phyloP scores from a whole-genome alignment of 164 flowering plant genomes.

The Liquidambar formosana region DNA sequence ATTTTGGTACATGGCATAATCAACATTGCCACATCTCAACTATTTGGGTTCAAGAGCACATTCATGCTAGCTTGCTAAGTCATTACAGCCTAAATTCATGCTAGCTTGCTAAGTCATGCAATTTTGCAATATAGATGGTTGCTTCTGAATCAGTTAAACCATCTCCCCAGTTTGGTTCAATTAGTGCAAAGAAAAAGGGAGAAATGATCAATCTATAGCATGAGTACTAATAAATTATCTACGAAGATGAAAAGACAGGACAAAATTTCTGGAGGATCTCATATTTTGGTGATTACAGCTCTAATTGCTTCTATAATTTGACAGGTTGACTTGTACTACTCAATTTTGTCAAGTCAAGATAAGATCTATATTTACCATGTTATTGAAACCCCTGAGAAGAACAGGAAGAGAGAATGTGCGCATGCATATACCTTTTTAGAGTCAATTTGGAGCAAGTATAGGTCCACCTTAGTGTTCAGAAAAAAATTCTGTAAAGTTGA shows the following conservation, averaged over 20 bases:
- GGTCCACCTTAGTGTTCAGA: constrained; percentile 37
- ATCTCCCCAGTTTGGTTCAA: neutral
- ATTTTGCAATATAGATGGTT: neutral
- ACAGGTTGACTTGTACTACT: neutral
- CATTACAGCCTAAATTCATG: neutral
- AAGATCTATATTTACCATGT: neutral
- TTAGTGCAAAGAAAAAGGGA: neutral
- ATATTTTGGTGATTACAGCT: too few species aligned
- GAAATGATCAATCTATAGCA: too few species aligned
- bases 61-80: too few species aligned
- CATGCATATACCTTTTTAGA: constrained; percentile 45
- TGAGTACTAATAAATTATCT: too few species aligned
- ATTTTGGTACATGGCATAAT: too few species aligned
- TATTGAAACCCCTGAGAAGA: too few species aligned
- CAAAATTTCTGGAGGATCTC: too few species aligned
- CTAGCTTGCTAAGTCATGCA: too few species aligned
- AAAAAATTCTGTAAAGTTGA: constrained; percentile 60
- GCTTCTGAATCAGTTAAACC: neutral
- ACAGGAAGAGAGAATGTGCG: too few species aligned
- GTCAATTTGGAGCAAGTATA: constrained; percentile 72
- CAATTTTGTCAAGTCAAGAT: neutral
- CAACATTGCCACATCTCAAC: neutral
- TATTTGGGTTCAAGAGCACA: too few species aligned
- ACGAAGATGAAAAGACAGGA: too few species aligned
- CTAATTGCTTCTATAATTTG: too few species aligned